Conservation (phyloP, 2,329 filamentous ascomycete species). For the Paecilomyces dactylethromorphus region DNA sequence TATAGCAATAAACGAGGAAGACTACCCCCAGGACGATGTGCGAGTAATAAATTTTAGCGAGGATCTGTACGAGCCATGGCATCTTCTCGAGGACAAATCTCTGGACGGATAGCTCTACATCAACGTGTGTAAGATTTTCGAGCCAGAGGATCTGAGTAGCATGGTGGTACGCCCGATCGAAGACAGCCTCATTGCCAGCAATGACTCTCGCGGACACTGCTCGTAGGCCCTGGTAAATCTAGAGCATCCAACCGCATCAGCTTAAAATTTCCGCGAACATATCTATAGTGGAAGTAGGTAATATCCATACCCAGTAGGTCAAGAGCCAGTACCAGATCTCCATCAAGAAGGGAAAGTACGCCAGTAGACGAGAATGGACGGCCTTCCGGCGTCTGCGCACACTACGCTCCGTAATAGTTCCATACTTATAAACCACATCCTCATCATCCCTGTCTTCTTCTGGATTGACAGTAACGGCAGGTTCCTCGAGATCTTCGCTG, state of each 20-base stretch:
- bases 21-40: constrained; percentile 41
- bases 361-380: constrained; percentile 6
- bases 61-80: constrained; percentile 31
- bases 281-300: background rate
- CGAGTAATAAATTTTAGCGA: constrained; percentile 41
- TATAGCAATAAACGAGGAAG: constrained; percentile 46
- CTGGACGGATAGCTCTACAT: constrained; percentile 37
- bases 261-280: background rate
- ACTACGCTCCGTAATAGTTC: background rate
- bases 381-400: background rate
- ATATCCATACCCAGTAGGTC: constrained; percentile 21
- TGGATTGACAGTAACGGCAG: background rate
- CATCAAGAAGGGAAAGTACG: constrained; percentile 21
- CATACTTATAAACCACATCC: background rate
- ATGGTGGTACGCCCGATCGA: constrained; percentile 32
- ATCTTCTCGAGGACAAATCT: constrained; percentile 30
- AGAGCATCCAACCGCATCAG: background rate
- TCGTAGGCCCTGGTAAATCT: constrained; percentile 40
- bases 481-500: background rate
- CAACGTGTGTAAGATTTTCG: constrained; percentile 32
- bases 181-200: constrained; percentile 31
- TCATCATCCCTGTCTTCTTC: background rate
- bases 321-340: constrained; percentile 29
- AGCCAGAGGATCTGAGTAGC: constrained; percentile 35
- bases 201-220: constrained; percentile 39